phyloP scores from a whole-genome alignment of 148 eudicot genomes.

The Bassia scoparia region DNA sequence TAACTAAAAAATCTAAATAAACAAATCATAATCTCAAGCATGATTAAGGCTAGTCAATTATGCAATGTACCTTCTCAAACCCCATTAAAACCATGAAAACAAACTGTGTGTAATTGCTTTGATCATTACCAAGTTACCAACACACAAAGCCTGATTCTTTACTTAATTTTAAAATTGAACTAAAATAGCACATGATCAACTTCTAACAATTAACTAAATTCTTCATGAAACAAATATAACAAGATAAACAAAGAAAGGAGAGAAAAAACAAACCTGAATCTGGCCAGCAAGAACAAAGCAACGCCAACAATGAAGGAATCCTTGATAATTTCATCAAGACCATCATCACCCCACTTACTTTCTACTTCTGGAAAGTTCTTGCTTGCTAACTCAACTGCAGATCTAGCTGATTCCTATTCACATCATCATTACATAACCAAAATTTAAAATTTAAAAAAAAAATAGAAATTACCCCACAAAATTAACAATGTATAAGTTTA shows the following conservation, averaged over 20 bases:
- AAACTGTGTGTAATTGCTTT: not conserved
- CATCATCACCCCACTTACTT: slow-evolving; percentile 77
- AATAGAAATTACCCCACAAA: not conserved
- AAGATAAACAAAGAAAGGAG: not conserved
- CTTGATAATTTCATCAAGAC: slow-evolving; percentile 66
- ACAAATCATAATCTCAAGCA: too few relatives aligned
- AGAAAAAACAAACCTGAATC: slow-evolving; percentile 55
- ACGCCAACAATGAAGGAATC: slow-evolving; percentile 66
- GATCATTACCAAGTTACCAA: not conserved
- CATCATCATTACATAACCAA: not conserved
- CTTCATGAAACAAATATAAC: slow-evolving; percentile 1
- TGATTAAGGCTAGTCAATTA: not conserved
- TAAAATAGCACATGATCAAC: not conserved
- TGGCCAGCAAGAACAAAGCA: slow-evolving; percentile 94
- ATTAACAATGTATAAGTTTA: not conserved
- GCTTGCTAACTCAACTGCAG: slow-evolving; percentile 67
- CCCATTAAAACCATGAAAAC: not conserved
- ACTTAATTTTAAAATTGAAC: not conserved
- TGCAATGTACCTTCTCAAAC: not conserved
- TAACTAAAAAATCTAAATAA: too few relatives aligned
- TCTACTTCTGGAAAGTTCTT: slow-evolving; percentile 68
- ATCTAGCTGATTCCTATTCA: slow-evolving; percentile 72
- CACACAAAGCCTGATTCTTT: not conserved
- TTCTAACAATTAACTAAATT: slow-evolving; percentile 1
- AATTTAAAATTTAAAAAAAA: too few relatives aligned